Percentiles rank a stretch among this genome's conserved stretches.
These are phyloP conservation scores for Pseudogymnoascus sp. DNA, from an alignment of 2,329 filamentous ascomycete species.

Conservation along the genomic window DNA sequence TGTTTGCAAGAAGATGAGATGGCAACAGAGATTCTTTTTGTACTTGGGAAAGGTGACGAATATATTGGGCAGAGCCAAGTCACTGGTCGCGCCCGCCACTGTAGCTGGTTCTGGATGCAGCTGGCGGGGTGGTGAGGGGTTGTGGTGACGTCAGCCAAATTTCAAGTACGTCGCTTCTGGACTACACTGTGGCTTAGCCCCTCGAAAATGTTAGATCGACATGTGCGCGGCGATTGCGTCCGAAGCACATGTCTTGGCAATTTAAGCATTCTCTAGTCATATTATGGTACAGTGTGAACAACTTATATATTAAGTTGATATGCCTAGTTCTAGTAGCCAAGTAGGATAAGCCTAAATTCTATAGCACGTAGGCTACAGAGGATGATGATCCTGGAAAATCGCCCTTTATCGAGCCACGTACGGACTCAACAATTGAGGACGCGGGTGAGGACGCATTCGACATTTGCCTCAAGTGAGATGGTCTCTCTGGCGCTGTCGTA, in stretches of 20 bases:
- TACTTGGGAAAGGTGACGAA: neutral
- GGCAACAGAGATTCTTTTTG: neutral
- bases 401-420: conserved; percentile 36
- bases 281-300: conserved; percentile 1
- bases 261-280: conserved; percentile 4
- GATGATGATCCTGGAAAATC: conserved; percentile 33
- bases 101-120: neutral
- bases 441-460: conserved; percentile 79
- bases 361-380: conserved; percentile 24
- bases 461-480: conserved; percentile 70
- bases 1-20: neutral
- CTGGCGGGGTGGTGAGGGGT: neutral
- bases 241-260: conserved; percentile 1
- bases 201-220: neutral
- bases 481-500: conserved; percentile 45
- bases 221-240: conserved; percentile 1
- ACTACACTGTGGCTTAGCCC: conserved; percentile 1
- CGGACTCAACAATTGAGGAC: conserved; percentile 66
- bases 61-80: neutral
- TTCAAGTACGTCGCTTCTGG: neutral
- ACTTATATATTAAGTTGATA: conserved; percentile 7
- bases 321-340: conserved; percentile 9
- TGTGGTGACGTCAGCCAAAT: neutral
- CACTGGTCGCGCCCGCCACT: neutral
- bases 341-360: conserved; percentile 7